Evolutionary conservation across 768 basidiomycete species (phyloP).

Genomic region (Tulasnella sp.): DNA sequence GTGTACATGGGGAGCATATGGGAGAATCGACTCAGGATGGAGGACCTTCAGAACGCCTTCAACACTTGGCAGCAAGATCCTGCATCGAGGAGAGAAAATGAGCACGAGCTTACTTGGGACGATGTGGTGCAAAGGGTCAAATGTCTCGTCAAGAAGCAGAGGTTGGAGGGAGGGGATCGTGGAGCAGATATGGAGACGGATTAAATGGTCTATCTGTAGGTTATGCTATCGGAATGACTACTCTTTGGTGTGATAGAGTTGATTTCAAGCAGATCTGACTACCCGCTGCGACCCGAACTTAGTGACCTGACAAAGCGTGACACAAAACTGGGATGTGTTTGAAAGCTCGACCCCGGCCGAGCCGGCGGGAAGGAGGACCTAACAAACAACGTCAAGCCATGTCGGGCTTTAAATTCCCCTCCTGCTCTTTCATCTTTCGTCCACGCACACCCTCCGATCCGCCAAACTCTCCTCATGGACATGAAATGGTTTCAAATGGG

Average conservation of each 20-base stretch:
- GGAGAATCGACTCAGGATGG: slow-evolving; percentile 40
- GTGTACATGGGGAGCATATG: slow-evolving; percentile 46
- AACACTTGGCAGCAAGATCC: background rate
- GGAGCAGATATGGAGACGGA: background rate
- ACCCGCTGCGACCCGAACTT: too few relatives aligned
- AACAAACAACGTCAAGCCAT: too few relatives aligned
- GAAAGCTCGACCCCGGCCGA: too few relatives aligned
- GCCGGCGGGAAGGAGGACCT: too few relatives aligned
- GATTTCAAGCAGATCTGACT: too few relatives aligned
- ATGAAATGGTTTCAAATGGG: background rate
- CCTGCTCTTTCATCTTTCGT: too few relatives aligned
- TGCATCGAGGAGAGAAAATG: background rate
- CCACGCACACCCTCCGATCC: background rate
- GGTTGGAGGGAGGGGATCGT: slow-evolving; percentile 2
- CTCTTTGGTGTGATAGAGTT: too few relatives aligned
- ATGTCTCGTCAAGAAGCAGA: slow-evolving; percentile 2
- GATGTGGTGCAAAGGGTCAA: background rate
- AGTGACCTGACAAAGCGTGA: too few relatives aligned
- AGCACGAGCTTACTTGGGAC: background rate
- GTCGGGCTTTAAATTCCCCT: too few relatives aligned
- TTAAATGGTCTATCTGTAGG: too few relatives aligned
- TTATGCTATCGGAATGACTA: too few relatives aligned
- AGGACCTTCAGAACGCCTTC: slow-evolving; percentile 36
- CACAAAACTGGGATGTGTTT: too few relatives aligned
- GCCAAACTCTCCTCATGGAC: background rate